A percentile compares a stretch with the other conserved stretches of the same genome.
Evolutionary conservation across 257 asterid genomes (phyloP).

Genomic region (Ophiorrhiza pumila): DNA sequence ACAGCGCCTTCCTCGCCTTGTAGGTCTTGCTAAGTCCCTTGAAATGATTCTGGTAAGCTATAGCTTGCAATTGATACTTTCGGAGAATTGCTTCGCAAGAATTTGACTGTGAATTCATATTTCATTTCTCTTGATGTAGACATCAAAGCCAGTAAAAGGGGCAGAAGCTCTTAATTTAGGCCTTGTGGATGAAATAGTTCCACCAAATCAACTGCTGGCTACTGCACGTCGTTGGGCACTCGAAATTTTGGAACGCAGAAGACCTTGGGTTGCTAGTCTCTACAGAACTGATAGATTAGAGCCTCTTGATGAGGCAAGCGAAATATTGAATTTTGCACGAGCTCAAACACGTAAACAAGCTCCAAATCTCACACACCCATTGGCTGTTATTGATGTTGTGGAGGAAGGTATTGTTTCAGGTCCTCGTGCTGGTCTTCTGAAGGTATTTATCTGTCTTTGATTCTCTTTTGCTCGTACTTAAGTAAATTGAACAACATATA

Average conservation of each 20-base stretch:
- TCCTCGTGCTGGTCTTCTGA: conserved; percentile 82
- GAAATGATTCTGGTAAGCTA: conserved; percentile 92
- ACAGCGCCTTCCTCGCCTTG: conserved; percentile 98
- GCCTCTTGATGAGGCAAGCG: conserved; percentile 85
- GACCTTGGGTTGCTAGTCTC: conserved; percentile 76
- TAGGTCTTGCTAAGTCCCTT: conserved; percentile 87
- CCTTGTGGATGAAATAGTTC: conserved; percentile 84
- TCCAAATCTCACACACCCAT: conserved; percentile 84
- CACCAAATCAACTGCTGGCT: conserved; percentile 57
- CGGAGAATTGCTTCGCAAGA: background rate
- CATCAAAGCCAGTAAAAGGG: conserved; percentile 85
- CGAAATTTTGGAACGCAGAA: conserved; percentile 68
- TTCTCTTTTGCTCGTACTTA: conserved; percentile 7
- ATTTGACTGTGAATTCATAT: conserved; percentile 5
- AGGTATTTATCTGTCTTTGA: conserved; percentile 43
- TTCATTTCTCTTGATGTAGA: conserved; percentile 33
- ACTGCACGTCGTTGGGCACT: conserved; percentile 89
- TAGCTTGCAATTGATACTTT: conserved; percentile 8
- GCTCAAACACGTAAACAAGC: conserved; percentile 80
- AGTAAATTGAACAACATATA: background rate
- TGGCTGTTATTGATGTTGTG: conserved; percentile 78
- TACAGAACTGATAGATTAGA: conserved; percentile 80
- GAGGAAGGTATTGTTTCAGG: conserved; percentile 92
- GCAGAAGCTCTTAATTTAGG: conserved; percentile 84
- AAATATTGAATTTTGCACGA: conserved; percentile 82